phyloP scores from a whole-genome alignment of 2,329 filamentous ascomycete genomes.

The Tolypocladium pustulatum region DNA sequence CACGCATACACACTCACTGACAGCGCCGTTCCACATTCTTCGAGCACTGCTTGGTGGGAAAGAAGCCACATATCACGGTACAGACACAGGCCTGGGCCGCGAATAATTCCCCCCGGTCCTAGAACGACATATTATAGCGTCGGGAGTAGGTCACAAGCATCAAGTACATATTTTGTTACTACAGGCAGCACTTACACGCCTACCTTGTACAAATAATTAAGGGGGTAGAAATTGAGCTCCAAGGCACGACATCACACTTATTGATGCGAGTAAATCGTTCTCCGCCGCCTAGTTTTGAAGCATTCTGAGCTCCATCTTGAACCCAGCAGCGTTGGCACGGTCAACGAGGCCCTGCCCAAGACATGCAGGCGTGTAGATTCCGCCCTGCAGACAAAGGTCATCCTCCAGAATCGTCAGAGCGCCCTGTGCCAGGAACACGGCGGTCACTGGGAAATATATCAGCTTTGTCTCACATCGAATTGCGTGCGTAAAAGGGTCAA shows the following conservation, averaged over 20 bases:
- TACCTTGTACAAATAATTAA: neutral
- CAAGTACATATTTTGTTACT: neutral
- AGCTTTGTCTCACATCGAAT: neutral
- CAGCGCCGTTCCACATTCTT: neutral
- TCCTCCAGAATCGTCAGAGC: slow-evolving; percentile 57
- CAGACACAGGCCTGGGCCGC: neutral
- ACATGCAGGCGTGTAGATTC: slow-evolving; percentile 61
- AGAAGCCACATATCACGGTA: neutral
- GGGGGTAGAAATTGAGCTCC: neutral
- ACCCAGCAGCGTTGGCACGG: slow-evolving; percentile 47
- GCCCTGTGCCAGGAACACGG: slow-evolving; percentile 50
- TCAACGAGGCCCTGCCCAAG: slow-evolving; percentile 59
- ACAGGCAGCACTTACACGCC: neutral
- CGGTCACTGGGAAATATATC: slow-evolving; percentile 43
- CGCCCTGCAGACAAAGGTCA: slow-evolving; percentile 49
- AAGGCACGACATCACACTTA: neutral
- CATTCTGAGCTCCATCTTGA: slow-evolving; percentile 48
- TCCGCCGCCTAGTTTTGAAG: neutral
- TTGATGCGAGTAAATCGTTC: neutral
- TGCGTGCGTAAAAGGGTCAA: slow-evolving; percentile 3
- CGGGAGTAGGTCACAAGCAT: neutral
- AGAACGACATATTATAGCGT: neutral
- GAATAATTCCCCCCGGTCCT: neutral
- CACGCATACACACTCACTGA: neutral
- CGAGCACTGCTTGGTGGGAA: neutral